A percentile compares a stretch with the other conserved stretches of the same genome.
Conservation (phyloP, 1,284 basidiomycete genomes). For the Wolfiporia cocos region DNA sequence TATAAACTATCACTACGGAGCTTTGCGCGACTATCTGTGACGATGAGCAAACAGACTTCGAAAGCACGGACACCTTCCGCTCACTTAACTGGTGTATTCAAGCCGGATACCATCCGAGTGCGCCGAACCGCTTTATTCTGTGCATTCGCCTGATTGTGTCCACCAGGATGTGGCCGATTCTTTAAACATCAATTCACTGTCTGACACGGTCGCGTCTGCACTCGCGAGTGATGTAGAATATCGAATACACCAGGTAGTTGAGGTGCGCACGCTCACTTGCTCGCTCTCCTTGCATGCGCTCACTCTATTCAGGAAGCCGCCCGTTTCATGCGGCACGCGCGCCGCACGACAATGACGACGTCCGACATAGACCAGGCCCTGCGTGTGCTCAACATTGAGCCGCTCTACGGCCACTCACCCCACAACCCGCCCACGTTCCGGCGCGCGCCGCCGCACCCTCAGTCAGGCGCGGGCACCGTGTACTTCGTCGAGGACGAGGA, state of each 20-base stretch:
- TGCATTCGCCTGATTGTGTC: not conserved
- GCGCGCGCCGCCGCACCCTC: slow-evolving; percentile 63
- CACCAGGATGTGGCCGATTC: slow-evolving; percentile 91
- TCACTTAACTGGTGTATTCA: slow-evolving; percentile 57
- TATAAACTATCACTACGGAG: too few species aligned
- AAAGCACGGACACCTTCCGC: slow-evolving; percentile 13
- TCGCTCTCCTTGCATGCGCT: slow-evolving; percentile 1
- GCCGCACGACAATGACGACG: slow-evolving; percentile 82
- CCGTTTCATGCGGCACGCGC: slow-evolving; percentile 94
- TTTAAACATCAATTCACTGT: slow-evolving; percentile 73
- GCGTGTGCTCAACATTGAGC: slow-evolving; percentile 92
- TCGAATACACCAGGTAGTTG: slow-evolving; percentile 88
- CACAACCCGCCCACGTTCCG: slow-evolving; percentile 71
- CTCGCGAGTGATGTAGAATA: slow-evolving; percentile 97
- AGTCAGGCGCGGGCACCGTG: slow-evolving; percentile 59
- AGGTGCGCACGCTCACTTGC: slow-evolving; percentile 41
- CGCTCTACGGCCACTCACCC: slow-evolving; percentile 74
- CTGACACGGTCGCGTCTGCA: slow-evolving; percentile 77
- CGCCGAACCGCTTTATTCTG: slow-evolving; percentile 1
- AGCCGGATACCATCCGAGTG: slow-evolving; percentile 61
- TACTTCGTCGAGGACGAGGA: slow-evolving; percentile 97
- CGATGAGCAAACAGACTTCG: slow-evolving; percentile 15
- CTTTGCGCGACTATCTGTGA: too few species aligned
- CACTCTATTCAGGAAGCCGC: slow-evolving; percentile 76
- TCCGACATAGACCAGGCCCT: slow-evolving; percentile 93